Base-by-base conservation (phyloP, 495 filamentous ascomycete species). In the Podospora appendiculata region DNA sequence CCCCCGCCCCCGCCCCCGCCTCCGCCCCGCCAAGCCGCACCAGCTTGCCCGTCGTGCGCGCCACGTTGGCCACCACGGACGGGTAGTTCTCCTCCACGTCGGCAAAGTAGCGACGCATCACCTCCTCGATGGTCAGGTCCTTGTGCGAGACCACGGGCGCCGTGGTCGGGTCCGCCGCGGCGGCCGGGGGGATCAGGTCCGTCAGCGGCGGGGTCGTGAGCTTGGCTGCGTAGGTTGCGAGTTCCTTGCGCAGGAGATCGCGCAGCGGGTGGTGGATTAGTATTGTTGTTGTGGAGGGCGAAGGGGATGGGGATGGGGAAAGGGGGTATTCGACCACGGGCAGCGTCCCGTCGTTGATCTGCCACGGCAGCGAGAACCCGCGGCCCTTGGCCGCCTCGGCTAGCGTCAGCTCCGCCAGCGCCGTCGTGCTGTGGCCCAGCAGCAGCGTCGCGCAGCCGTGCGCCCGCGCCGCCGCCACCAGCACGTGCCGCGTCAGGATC, bases 21-120 rank as follows among this genome's bases (percentile, higher is more conserved):
- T 4, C 25, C 44, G 1, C 34, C 50, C 8, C 25, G 38, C 17
- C 47, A 38, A 58, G 48, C 49, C 75, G 59, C 36, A 80, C 62
- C 33, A 97, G 75, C 70, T 91, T 94, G 52, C 84, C 83, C 9
- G 85, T 84, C 32, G 90, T 98, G 53, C 87, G 79, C 5, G 95
- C 89, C 9, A 97, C 93, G 61, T 98, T 98, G 13, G 89, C 83
- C 56, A 98, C 93, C 25, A 97, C 88, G 50, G 85, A 88, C 9
- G 91, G 91, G 65, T 92, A 97, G 45, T 85, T 88, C 51, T 80
- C 78, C 64, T 96, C 94, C 19, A 95, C 90, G 6, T 84, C 88
- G 46, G 79, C 77, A 59, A 98, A 93, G 62, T 95, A 98, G 41
- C 90, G 83, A 44, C 73, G 69, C 84, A 98, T 90, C 44, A 98